phyloP scores from a whole-genome alignment of 192 early-diverging fungal genomes.

The Geosiphon pyriformis region DNA sequence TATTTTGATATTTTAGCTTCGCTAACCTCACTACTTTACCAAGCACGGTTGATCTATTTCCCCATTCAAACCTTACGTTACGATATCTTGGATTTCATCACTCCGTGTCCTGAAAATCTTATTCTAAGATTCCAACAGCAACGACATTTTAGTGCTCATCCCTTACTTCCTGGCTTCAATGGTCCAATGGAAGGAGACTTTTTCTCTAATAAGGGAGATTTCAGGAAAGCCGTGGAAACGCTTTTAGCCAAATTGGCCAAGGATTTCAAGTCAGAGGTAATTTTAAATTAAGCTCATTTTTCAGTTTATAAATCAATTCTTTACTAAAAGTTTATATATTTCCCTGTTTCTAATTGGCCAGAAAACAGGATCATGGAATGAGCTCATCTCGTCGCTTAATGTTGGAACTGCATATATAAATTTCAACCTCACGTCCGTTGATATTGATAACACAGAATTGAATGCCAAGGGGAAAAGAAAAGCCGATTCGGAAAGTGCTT shows the following conservation, averaged over 20 bases:
- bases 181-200: constrained; percentile 15
- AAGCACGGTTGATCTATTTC: constrained; percentile 14
- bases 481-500: constrained; percentile 1
- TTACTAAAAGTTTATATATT: no score
- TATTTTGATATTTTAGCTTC: no score
- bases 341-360: not conserved
- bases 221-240: constrained; percentile 4
- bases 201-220: constrained; percentile 14
- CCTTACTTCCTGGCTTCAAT: constrained; percentile 4
- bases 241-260: not conserved
- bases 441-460: no score
- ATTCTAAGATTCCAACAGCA: constrained; percentile 9
- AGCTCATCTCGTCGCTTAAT: constrained; percentile 14
- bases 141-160: constrained; percentile 6
- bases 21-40: no score
- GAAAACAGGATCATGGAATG: no score
- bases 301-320: no score
- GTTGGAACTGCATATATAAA: constrained; percentile 5
- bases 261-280: not conserved
- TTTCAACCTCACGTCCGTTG: not conserved
- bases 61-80: constrained; percentile 7
- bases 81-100: constrained; percentile 24
- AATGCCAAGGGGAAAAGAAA: not conserved
- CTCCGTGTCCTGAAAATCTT: constrained; percentile 15
- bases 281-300: no score